Evolutionary conservation across 352 stramenopile species (phyloP), one percentile per base, ranked within the genome.

Genomic region (Phytophthora pluvialis): DNA sequence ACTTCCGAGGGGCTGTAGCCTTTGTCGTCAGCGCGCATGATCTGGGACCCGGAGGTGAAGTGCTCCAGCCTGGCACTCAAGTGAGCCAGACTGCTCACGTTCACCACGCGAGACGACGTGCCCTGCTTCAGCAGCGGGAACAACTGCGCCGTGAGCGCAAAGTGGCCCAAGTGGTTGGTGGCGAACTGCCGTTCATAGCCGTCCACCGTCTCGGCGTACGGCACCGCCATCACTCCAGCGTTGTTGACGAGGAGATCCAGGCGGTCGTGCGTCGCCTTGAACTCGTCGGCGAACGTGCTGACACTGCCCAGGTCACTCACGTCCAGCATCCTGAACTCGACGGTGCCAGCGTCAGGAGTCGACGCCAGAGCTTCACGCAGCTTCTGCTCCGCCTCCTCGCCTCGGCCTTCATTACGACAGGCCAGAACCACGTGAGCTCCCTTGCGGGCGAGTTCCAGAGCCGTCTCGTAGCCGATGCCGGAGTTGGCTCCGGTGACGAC

Each of bases 221-320:
- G 61, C 16, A 72, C 47, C 1, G 64, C 77, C 44, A 83, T 75
- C 44, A 85, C 65, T 15, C 83, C 83, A 12, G 80, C 83, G 47
- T 90, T 90, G 72, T 89, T 90, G 50, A 91, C 63, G 6, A 91
- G 68, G 21, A 89, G 12, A 55, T 90, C 75, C 4, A 92, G 50
- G 0, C 63, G 67, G 5, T 65, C 49, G 33, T 75, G 56, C 10
- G 26, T 47, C 13, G 29, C 51, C 10, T 46, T 54, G 49, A 86
- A 80, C 15, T 59, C 52, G 10, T 60, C 47, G 3, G 61, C 49
- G 51, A 90, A 90, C 18, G n/a, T 59, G 2, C 65, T 53, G 12
- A 90, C 67, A 48, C 72, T 86, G 43, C 31, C 50, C 25, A 86
- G 46, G 40, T 67, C 62, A 36, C 67, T 58, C 63, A 88, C 16